Evolutionary conservation across 345 rosid species (phyloP).

Genomic region (Bruguiera parviflora): DNA sequence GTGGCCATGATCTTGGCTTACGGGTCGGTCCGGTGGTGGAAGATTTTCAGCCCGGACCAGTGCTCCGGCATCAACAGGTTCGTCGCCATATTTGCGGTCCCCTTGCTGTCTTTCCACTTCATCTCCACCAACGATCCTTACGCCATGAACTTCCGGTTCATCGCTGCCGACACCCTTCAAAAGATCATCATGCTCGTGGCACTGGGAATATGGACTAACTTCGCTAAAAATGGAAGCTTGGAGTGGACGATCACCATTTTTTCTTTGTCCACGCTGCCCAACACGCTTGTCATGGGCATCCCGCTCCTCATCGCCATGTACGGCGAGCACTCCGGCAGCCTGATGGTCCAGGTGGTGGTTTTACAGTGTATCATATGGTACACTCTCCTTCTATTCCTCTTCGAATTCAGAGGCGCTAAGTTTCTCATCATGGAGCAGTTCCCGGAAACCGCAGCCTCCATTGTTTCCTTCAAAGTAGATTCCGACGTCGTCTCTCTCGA

Average conservation of each 20-base stretch:
- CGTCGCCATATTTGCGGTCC: conserved; percentile 36
- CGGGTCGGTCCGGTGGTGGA: conserved; percentile 36
- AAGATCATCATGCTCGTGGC: conserved; percentile 22
- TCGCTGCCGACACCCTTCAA: conserved; percentile 39
- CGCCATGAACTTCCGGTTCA: conserved; percentile 26
- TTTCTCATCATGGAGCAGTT: conserved; percentile 40
- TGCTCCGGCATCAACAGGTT: conserved; percentile 37
- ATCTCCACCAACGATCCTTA: conserved; percentile 26
- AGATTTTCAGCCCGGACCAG: conserved; percentile 34
- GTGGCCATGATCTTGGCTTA: conserved; percentile 38
- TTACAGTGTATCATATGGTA: conserved; percentile 37
- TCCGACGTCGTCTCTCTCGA: conserved; percentile 43
- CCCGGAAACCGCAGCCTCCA: conserved; percentile 45
- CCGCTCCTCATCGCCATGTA: conserved; percentile 34
- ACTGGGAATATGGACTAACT: conserved; percentile 19
- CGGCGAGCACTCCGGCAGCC: conserved; percentile 20
- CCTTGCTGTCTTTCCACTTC: conserved; percentile 26
- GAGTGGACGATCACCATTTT: conserved; percentile 34
- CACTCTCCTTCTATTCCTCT: conserved; percentile 39
- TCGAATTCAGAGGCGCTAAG: conserved; percentile 46
- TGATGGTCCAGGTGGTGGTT: conserved; percentile 35
- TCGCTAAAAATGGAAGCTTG: conserved; percentile 13
- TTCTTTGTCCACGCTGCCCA: conserved; percentile 30
- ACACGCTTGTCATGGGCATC: conserved; percentile 36
- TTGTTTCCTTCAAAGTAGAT: conserved; percentile 45